A percentile compares a stretch with the other conserved stretches of the same genome.
Conservation (phyloP, 2,329 filamentous ascomycete species). For the Coniochaeta ligniaria region DNA sequence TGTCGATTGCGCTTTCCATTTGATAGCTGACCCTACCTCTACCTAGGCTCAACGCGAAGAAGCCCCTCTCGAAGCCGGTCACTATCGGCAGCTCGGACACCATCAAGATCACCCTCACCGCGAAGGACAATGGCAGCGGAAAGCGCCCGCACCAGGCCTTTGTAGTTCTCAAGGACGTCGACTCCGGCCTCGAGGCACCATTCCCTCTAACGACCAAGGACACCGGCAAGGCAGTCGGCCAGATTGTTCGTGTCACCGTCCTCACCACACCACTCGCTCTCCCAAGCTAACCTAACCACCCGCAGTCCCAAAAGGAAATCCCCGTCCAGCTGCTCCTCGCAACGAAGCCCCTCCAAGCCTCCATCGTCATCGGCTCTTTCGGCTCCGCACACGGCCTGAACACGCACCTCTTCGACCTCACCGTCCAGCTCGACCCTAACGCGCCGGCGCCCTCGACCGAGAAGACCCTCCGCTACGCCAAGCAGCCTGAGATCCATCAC, state of each 20-base stretch:
- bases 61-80: constrained; percentile 56
- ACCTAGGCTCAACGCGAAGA: constrained; percentile 52
- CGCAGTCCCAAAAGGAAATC: constrained; percentile 79
- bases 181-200: constrained; percentile 75
- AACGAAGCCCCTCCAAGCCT: constrained; percentile 64
- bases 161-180: constrained; percentile 68
- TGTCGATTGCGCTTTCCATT: too few species aligned
- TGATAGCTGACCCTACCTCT: too few species aligned
- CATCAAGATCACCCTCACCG: constrained; percentile 75
- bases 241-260: constrained; percentile 59
- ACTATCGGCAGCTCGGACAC: constrained; percentile 61
- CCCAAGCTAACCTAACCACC: neutral
- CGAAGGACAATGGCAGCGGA: constrained; percentile 68
- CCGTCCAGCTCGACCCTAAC: constrained; percentile 56
- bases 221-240: constrained; percentile 76
- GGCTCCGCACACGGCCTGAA: constrained; percentile 64
- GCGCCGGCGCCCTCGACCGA: constrained; percentile 53
- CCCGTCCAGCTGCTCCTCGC: constrained; percentile 72
- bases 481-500: constrained; percentile 80
- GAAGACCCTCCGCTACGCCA: constrained; percentile 73
- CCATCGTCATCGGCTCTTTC: constrained; percentile 79
- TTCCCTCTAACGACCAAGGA: constrained; percentile 82
- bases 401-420: constrained; percentile 65
- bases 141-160: constrained; percentile 94
- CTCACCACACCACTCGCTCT: neutral